Percentiles rank a stretch among this genome's conserved stretches.
These are phyloP conservation scores for Paraconiothyrium brasiliense DNA, from an alignment of 2,329 filamentous ascomycete genomes.

Conservation along the genomic window DNA sequence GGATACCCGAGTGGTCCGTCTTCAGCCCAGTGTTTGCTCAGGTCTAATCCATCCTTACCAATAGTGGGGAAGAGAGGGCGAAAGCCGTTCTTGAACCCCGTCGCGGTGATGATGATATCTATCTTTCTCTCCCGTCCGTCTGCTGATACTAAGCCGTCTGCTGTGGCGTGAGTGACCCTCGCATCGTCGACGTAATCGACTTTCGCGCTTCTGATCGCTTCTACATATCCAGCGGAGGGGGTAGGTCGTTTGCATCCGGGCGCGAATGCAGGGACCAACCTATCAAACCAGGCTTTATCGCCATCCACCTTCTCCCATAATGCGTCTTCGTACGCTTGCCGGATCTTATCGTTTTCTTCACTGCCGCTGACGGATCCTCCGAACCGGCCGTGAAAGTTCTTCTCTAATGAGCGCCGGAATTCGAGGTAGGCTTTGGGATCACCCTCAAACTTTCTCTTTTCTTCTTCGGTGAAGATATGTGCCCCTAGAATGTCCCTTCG, in stretches of 20 bases:
- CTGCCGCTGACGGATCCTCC: neutral
- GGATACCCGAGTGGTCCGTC: conserved; percentile 13
- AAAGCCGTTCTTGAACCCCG: conserved; percentile 16
- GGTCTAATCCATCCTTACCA: conserved; percentile 10
- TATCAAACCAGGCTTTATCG: neutral
- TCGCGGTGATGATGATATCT: conserved; percentile 13
- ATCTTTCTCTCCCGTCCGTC: neutral
- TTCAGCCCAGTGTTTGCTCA: conserved; percentile 13
- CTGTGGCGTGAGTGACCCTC: neutral
- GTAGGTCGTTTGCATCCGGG: neutral
- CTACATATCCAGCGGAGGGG: neutral
- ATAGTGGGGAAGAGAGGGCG: conserved; percentile 2
- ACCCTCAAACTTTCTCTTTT: neutral
- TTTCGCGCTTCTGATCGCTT: neutral
- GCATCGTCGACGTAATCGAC: neutral
- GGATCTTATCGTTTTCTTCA: neutral
- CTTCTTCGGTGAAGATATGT: neutral
- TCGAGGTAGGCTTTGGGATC: conserved; percentile 2
- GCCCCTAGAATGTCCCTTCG: neutral
- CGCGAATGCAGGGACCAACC: neutral
- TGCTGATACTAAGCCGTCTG: neutral
- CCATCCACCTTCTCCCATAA: neutral
- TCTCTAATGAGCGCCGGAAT: neutral
- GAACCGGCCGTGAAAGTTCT: neutral
- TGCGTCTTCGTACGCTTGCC: neutral